phyloP scores from a whole-genome alignment of 163 green algal species.

The Chlamydomonas reinhardtii region DNA sequence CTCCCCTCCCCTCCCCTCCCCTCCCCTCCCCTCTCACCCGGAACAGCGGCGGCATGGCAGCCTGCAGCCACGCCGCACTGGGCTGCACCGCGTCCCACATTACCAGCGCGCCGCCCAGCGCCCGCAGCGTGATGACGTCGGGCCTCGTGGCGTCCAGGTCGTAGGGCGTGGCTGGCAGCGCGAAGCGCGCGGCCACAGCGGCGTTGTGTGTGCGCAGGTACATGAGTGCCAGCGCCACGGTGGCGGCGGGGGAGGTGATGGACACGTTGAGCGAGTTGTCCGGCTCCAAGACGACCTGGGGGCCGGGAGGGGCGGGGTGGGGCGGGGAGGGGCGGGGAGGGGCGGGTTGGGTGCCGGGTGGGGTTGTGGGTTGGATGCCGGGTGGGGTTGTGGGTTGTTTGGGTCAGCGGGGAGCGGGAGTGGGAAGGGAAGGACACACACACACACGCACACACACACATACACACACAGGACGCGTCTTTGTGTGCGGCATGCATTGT shows the following conservation, averaged over 20 bases:
- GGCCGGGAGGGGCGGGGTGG: neutral
- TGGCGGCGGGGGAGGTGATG: constrained; percentile 87
- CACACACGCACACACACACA: no score
- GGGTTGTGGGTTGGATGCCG: neutral
- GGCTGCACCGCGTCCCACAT: constrained; percentile 86
- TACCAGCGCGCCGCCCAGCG: constrained; percentile 85
- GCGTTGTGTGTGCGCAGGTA: constrained; percentile 91
- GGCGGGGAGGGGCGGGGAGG: neutral
- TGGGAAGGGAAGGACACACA: no score
- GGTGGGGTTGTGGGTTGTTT: no score
- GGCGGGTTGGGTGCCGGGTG: neutral
- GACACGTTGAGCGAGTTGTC: constrained; percentile 81
- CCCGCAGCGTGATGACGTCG: constrained; percentile 89
- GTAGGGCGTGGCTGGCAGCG: constrained; percentile 69
- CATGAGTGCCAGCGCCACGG: constrained; percentile 92
- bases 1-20: no score
- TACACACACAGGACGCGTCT: no score
- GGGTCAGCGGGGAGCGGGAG: no score
- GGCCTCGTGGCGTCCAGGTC: constrained; percentile 81
- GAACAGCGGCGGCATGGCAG: constrained; percentile 59
- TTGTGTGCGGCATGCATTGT: no score
- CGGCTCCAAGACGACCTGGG: constrained; percentile 87
- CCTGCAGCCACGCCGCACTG: constrained; percentile 81
- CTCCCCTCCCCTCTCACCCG: constrained; percentile 12
- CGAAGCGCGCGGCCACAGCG: constrained; percentile 76